phyloP scores from a whole-genome alignment of 2,329 filamentous ascomycete genomes.

The Penicillium sp. region DNA sequence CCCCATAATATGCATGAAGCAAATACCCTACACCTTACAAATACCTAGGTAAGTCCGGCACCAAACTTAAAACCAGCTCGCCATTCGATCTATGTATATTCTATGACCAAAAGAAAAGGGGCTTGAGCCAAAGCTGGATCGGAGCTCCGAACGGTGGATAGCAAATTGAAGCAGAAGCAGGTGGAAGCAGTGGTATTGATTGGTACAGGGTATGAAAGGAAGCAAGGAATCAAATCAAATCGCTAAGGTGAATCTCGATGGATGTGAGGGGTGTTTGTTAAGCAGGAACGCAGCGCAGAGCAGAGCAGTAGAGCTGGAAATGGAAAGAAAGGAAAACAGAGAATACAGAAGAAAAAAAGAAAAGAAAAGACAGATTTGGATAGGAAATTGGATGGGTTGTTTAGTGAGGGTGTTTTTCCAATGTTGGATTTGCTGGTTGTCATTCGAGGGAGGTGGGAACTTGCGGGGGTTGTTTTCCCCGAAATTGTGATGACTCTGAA shows the following conservation, averaged over 20 bases:
- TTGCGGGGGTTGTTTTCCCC: too few species aligned
- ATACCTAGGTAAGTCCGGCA: too few species aligned
- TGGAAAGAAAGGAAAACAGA: neutral
- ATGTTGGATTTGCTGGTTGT: neutral
- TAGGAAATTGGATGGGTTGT: neutral
- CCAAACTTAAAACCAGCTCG: neutral
- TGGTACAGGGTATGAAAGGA: constrained; percentile 31
- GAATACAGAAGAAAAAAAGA: neutral
- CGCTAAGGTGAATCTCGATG: neutral
- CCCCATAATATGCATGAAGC: too few species aligned
- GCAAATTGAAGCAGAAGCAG: neutral
- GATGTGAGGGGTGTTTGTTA: neutral
- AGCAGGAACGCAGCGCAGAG: neutral
- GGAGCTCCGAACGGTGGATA: neutral
- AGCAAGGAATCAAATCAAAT: neutral
- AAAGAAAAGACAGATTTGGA: constrained; percentile 2
- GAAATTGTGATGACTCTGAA: too few species aligned
- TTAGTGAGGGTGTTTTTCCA: neutral
- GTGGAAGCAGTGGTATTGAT: constrained; percentile 31
- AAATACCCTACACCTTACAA: too few species aligned
- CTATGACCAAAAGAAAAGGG: neutral
- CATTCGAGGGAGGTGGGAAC: too few species aligned
- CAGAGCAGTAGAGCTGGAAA: too few species aligned
- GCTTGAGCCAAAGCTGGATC: neutral
- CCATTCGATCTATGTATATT: neutral